Evolutionary conservation across 805 yeast genomes (phyloP).

Genomic region (Candida insectorum): DNA sequence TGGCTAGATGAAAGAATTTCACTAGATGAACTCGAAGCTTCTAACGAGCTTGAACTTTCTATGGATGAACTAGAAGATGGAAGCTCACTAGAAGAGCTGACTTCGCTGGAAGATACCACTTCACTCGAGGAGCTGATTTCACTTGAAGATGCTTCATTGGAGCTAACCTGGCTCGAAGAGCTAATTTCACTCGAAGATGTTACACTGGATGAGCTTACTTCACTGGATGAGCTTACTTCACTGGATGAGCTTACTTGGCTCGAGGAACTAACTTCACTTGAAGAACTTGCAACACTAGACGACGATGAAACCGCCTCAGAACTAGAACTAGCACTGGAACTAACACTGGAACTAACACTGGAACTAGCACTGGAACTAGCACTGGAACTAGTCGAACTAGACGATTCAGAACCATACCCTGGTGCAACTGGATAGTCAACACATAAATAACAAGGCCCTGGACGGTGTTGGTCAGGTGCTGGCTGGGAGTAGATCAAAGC

Average conservation of each 20-base stretch:
- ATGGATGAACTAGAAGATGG: conserved; percentile 1
- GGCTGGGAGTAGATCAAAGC: conserved; percentile 11
- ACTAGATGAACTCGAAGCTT: conserved; percentile 1
- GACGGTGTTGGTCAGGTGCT: conserved; percentile 10
- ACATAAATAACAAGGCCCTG: conserved; percentile 14
- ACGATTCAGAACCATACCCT: conserved; percentile 3
- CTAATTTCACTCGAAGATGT: conserved; percentile 1
- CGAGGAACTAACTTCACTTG: conserved; percentile 2
- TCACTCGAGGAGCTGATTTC: conserved; percentile 2
- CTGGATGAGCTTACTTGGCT: conserved; percentile 2
- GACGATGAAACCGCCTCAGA: conserved; percentile 2
- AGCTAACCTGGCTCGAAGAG: too few relatives aligned
- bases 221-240: conserved; percentile 1
- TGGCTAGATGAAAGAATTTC: conserved; percentile 1
- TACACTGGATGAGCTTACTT: background rate
- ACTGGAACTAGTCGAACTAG: conserved; percentile 1
- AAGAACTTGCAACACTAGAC: background rate
- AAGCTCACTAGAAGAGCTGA: conserved; percentile 2
- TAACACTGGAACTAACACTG: background rate
- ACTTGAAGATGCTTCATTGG: too few relatives aligned
- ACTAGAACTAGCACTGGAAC: background rate
- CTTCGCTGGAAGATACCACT: conserved; percentile 1
- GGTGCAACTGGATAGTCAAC: conserved; percentile 11
- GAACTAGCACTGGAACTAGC: background rate
- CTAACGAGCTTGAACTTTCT: background rate